These are phyloP conservation scores for Mucor saturninus DNA, from an alignment of 371 early-diverging fungal genomes.

Conservation along the genomic window DNA sequence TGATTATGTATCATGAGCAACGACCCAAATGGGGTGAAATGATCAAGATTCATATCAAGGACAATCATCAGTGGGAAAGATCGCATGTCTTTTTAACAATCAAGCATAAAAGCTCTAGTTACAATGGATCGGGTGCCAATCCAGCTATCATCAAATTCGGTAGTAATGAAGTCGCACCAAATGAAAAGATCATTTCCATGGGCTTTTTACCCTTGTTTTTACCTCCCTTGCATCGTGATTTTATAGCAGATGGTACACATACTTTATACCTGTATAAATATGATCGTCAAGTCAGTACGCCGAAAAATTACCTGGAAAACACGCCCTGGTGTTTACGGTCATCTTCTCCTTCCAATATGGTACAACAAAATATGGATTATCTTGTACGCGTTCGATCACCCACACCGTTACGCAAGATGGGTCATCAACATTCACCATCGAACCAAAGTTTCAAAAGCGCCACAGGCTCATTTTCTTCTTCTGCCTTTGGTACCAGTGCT, in stretches of 20 bases:
- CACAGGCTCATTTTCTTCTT: conserved; percentile 24
- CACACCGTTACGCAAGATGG: conserved; percentile 4
- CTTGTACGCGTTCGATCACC: not conserved
- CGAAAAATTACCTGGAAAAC: conserved; percentile 53
- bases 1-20: conserved; percentile 70
- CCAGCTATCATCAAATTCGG: conserved; percentile 1
- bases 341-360: conserved; percentile 42
- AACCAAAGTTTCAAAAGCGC: conserved; percentile 29
- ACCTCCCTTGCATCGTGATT: conserved; percentile 58
- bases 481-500: conserved; percentile 17
- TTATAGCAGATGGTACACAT: conserved; percentile 68
- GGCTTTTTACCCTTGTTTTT: conserved; percentile 68
- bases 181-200: conserved; percentile 54
- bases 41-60: conserved; percentile 61
- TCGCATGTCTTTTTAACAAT: conserved; percentile 69
- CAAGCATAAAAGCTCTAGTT: conserved; percentile 51
- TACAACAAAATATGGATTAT: conserved; percentile 15
- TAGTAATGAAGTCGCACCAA: conserved; percentile 2
- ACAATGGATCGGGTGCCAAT: conserved; percentile 22
- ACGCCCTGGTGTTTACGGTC: conserved; percentile 46
- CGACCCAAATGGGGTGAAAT: conserved; percentile 73
- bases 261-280: conserved; percentile 68
- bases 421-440: conserved; percentile 25
- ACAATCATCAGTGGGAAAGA: conserved; percentile 53
- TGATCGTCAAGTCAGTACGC: conserved; percentile 51